Conservation (phyloP, 305 asterid species). For the Fraxinus nigra region DNA sequence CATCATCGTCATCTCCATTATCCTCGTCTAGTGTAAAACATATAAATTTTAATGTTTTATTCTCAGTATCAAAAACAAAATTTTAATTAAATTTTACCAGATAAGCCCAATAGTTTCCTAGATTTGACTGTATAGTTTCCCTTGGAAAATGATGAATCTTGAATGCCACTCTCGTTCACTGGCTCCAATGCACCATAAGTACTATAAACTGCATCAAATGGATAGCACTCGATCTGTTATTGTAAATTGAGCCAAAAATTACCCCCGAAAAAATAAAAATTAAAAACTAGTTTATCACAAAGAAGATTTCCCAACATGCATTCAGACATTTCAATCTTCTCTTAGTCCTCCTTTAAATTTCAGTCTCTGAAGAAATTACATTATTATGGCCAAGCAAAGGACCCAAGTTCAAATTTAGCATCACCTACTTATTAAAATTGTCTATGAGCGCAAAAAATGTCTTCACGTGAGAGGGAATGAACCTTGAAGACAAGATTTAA, state of each 20-base stretch:
- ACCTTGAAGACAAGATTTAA: neutral
- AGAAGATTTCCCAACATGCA: neutral
- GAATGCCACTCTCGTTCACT: conserved; percentile 26
- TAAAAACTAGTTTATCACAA: neutral
- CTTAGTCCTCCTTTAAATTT: neutral
- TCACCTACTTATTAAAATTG: neutral
- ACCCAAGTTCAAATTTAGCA: neutral
- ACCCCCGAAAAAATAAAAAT: neutral
- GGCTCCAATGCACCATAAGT: conserved; percentile 42
- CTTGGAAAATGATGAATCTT: conserved; percentile 31
- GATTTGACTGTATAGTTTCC: conserved; percentile 24
- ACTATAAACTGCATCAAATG: conserved; percentile 28
- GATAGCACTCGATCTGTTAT: neutral
- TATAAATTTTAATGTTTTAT: neutral
- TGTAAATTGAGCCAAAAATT: neutral
- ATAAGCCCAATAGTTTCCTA: conserved; percentile 27
- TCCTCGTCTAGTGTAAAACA: conserved; percentile 1
- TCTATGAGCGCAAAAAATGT: neutral
- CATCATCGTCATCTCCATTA: conserved; percentile 3
- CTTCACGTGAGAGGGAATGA: neutral
- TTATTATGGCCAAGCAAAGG: neutral
- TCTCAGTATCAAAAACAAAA: neutral
- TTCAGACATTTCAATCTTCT: neutral
- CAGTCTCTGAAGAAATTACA: neutral
- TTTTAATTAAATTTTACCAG: conserved; percentile 10